Base-by-base conservation (phyloP, 2,329 filamentous ascomycete species). In the Aspergillus ibericus region DNA sequence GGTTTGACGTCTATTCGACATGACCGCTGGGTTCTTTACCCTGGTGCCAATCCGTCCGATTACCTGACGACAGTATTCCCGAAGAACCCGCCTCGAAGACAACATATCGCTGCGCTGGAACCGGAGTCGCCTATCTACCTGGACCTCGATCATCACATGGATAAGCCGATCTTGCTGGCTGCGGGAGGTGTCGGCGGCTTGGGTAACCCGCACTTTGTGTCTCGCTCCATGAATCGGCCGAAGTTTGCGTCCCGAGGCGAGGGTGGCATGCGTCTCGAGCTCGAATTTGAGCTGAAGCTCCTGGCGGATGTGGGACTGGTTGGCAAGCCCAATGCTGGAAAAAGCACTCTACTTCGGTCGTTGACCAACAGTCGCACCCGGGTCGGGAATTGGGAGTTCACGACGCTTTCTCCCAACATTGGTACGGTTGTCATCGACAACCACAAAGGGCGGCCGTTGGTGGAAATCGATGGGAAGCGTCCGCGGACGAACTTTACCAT, bases 341-440 rank as follows among this genome's bases (percentile, higher is more conserved):
- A 99, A 77, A 96, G 91, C 72, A 98, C 95, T 0, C 82, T 99
- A 1, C 83, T 98, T 15, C 88, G 95, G 16, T 88, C 93, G 3
- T 80, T 99, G 67, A 96, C 88, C 68, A 93, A 93, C 73, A 96
- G 91, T 72, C 88, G 92, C 59, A 91, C 95, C 1, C 86, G 95
- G 38, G 87, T 99, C 4, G 95, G 95, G 40, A 88, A 90, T 72
- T 99, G 95, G 95, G 93, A 92, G 9, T 99, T 99, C 74, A 99
- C 95, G 3, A 99, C 95, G 0, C 82, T 99, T 8, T 89, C 93
- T 66, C 95, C 95, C 2, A 97, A 96, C 66, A 96, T 99, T 55
- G 95, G 95, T 52, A 99, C 95, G 0, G 92, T 99, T 6, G 89
- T 98, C 13, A 84, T 99, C 10, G 95, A 99, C 74, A 86, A 93